Evolutionary conservation across 139 green algal species (phyloP), one percentile per base, ranked within the genome.

Genomic region (Chlamydomonas sp.): DNA sequence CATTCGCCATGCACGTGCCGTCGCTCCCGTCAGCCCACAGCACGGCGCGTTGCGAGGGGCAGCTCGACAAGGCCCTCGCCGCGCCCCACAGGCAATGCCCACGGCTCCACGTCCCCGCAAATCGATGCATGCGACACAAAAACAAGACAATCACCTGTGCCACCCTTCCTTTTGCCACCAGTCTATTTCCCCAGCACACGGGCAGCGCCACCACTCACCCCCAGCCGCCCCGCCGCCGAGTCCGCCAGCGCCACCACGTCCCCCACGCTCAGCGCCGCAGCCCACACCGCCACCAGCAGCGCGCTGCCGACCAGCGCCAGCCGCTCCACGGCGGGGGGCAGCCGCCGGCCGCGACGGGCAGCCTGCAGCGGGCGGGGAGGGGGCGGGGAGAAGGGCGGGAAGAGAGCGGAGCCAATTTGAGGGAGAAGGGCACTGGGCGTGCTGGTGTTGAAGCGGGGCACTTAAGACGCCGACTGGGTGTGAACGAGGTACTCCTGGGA

Each of bases 241-340:
- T 78, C 71, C n/a, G 61, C 71, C 62, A 87, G 72, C 2, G 20
- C 63, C 31, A 87, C 72, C 60, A 87, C 12, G 61, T 87, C 82
- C 71, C 17, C 1, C 15, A 80, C 9, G 15, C 59, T 79, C 14
- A 87, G 61, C 61, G n/a, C 72, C 71, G 60, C 61, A 10, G 63
- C 5, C 82, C 82, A 79, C 15, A 71, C 60, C 0, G 31, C 82
- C 61, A 80, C 71, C 31, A 68, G 5, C 60, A 80, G 14, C 2
- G 14, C 71, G 57, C 82, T 86, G 61, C 12, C 60, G 61, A 79
- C n/a, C 60, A 86, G 82, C 17, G 82, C 82, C 12, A 61, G 3
- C 4, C 82, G 72, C 82, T 86, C 71, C 69, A 86, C 58, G 61
- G 10, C 4, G 7, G 71, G 6, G 0, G 18, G 5, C 71, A 86